Evolutionary conservation across 2,329 filamentous ascomycete species (phyloP).

Genomic region (Sordariomycetes sp.): DNA sequence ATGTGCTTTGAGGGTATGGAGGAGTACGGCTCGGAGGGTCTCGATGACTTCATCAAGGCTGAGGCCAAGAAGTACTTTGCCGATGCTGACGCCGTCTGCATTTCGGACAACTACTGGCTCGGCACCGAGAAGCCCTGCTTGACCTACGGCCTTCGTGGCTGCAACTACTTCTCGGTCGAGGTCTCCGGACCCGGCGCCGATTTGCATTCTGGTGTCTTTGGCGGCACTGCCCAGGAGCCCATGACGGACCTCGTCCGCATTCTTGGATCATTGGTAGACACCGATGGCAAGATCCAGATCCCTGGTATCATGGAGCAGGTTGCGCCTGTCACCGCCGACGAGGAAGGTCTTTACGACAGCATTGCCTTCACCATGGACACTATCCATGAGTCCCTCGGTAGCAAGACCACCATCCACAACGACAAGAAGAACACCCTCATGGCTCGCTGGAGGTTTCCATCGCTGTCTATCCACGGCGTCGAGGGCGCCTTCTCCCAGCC

Average conservation of each 20-base stretch:
- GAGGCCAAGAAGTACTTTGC: constrained; percentile 94
- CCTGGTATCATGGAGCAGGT: constrained; percentile 93
- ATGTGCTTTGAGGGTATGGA: constrained; percentile 99
- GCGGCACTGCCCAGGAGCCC: constrained; percentile 91
- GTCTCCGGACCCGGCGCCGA: constrained; percentile 87
- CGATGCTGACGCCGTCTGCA: constrained; percentile 92
- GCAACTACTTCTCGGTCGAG: constrained; percentile 95
- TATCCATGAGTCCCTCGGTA: constrained; percentile 83
- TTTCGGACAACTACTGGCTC: constrained; percentile 99
- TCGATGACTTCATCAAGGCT: constrained; percentile 86
- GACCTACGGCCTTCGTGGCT: constrained; percentile 92
- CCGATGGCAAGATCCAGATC: constrained; percentile 85
- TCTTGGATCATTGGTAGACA: constrained; percentile 77
- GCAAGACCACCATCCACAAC: constrained; percentile 74
- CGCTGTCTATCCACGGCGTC: constrained; percentile 85
- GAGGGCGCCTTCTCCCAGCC: constrained; percentile 91
- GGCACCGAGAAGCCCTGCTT: constrained; percentile 97
- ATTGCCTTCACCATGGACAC: constrained; percentile 97
- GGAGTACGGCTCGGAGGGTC: constrained; percentile 92
- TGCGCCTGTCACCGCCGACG: constrained; percentile 76
- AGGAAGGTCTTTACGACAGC: constrained; percentile 76
- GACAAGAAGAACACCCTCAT: constrained; percentile 91
- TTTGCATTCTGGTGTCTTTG: constrained; percentile 94
- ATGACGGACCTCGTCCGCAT: constrained; percentile 92
- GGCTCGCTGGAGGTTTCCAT: constrained; percentile 92